Percentiles rank a stretch among this genome's conserved stretches.
Conservation (phyloP, 2,329 filamentous ascomycete genomes). For the Fusarium miscanthi region DNA sequence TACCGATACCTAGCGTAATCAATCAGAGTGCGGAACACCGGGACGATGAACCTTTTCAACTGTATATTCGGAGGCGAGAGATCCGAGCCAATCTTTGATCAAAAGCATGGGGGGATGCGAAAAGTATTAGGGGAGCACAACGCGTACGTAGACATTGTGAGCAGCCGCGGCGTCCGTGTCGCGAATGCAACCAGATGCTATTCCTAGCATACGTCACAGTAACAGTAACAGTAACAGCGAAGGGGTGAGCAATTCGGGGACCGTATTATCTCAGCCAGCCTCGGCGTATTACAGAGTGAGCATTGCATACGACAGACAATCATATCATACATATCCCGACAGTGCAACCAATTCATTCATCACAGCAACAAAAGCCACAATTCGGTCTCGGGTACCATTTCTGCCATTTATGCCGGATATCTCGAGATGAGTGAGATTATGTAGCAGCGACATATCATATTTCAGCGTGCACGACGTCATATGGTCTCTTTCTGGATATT, state of each 20-base stretch:
- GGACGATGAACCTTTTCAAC: conserved; percentile 1
- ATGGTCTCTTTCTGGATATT: not conserved
- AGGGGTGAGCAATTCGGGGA: not conserved
- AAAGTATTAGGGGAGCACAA: conserved; percentile 11
- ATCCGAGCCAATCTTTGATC: conserved; percentile 28
- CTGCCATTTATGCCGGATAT: not conserved
- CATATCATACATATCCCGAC: conserved; percentile 8
- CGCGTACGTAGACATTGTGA: conserved; percentile 1
- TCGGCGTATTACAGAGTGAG: not conserved
- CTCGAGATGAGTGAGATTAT: conserved; percentile 14
- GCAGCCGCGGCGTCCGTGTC: conserved; percentile 13
- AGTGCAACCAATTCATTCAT: conserved; percentile 4
- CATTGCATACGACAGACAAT: not conserved
- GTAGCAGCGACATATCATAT: conserved; percentile 1
- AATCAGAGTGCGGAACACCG: not conserved
- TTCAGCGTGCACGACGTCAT: conserved; percentile 19
- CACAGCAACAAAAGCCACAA: conserved; percentile 10
- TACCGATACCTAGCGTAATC: not conserved
- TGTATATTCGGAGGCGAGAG: conserved; percentile 11
- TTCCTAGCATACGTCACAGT: conserved; percentile 23
- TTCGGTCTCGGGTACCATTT: conserved; percentile 16
- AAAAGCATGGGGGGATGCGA: not conserved
- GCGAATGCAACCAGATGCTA: conserved; percentile 29
- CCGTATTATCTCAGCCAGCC: conserved; percentile 14
- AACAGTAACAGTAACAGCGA: not conserved